A percentile compares a stretch with the other conserved stretches of the same genome.
Evolutionary conservation across 176 grass and related monocot species (phyloP).

Genomic region (Rhipidocladum racemiflorum): DNA sequence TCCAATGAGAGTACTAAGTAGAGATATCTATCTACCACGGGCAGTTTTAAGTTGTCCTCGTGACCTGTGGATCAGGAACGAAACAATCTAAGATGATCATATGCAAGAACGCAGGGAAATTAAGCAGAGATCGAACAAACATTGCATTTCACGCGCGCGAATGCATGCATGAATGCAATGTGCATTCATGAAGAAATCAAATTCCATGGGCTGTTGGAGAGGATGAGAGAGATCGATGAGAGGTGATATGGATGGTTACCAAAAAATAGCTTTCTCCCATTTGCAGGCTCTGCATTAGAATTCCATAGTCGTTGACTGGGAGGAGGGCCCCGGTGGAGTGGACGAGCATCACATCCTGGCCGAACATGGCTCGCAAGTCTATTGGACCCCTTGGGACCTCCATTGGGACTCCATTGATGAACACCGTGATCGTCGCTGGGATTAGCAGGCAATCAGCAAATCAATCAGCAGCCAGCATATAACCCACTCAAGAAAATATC

Average conservation of each 20-base stretch:
- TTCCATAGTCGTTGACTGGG: slow-evolving; percentile 80
- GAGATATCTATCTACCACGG: slow-evolving; percentile 4
- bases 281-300: slow-evolving; percentile 81
- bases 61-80: slow-evolving; percentile 33
- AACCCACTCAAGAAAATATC: neutral
- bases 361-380: slow-evolving; percentile 81
- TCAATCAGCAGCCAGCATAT: slow-evolving; percentile 29
- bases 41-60: slow-evolving; percentile 38
- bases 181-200: neutral
- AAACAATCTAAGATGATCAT: slow-evolving; percentile 21
- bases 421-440: slow-evolving; percentile 91
- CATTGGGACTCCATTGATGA: slow-evolving; percentile 81
- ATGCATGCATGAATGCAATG: neutral
- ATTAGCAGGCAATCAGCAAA: slow-evolving; percentile 40
- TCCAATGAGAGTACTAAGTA: slow-evolving; percentile 11
- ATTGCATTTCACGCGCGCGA: neutral
- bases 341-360: slow-evolving; percentile 77
- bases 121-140: neutral
- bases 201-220: neutral
- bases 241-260: slow-evolving; percentile 55
- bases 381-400: slow-evolving; percentile 82
- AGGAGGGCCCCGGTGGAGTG: slow-evolving; percentile 69
- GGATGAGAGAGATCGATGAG: neutral
- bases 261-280: slow-evolving; percentile 95
- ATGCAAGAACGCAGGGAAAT: neutral